Evolutionary conservation across 495 filamentous ascomycete species (phyloP), one percentile per base, ranked within the genome.

Genomic region (Penicillium mononematosum): DNA sequence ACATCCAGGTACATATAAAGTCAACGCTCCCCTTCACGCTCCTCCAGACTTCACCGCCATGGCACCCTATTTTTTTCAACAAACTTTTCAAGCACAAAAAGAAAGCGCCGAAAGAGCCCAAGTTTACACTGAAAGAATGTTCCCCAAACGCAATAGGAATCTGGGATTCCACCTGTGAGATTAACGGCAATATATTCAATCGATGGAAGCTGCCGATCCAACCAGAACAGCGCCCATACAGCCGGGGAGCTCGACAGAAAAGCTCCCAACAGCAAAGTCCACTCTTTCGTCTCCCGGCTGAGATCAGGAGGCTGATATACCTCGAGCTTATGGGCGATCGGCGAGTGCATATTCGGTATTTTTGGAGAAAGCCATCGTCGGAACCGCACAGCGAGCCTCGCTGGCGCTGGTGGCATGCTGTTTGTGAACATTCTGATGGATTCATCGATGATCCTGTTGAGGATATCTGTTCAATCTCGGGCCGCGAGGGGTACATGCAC

Each of bases 191-290:
- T 29, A 9, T 29, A 29, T 29, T 29, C 27, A 29, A 29, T 29
- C 27, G 27, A 47, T 61, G 61, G 58, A 64, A 64, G 36, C 53
- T 64, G 10, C 61, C 54, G 2, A 60, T 61, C 6, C 57, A 44
- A 20, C 56, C 45, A 45, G 39, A 50, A 44, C 19, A 58, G 4
- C 25, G 38, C 31, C 17, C 10, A 11, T n/a, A n/a, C n/a, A 50
- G 22, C 1, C 17, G 27, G 10, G 41, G 27, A n/a, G 38, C 45
- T 45, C 46, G 36, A 22, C 29, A 47, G 19, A 17, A 10, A 20
- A 56, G 27, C 24, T 11, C 45, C 12, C 58, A 64, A 19, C 17
- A 53, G 8, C 22, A 48, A 16, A 58, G 54, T 36, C 3, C 3
- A 2, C 55, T 57, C 32, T 64, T 64, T 29, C 12, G 27, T 38